Conservation (phyloP, 345 rosid species). For the Raphanus sativus region DNA sequence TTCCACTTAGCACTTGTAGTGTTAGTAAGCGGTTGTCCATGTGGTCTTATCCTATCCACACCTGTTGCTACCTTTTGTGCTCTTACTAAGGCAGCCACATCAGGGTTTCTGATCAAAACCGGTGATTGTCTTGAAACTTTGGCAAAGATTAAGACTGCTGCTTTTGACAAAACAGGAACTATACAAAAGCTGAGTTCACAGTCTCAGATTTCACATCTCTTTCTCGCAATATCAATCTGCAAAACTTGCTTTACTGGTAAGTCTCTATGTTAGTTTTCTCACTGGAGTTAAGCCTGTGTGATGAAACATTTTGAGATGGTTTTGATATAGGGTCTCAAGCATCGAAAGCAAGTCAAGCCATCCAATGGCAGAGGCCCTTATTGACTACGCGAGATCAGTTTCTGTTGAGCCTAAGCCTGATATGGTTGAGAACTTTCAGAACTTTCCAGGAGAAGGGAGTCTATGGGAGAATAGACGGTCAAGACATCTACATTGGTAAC, state of each 20-base stretch:
- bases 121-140: constrained; percentile 72
- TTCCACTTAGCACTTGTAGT: constrained; percentile 74
- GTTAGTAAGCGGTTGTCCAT: constrained; percentile 88
- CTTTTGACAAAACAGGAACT: constrained; percentile 93
- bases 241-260: constrained; percentile 65
- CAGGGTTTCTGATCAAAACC: constrained; percentile 80
- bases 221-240: constrained; percentile 32
- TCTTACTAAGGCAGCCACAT: constrained; percentile 73
- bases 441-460: constrained; percentile 90
- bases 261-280: not conserved
- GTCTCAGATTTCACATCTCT: constrained; percentile 57
- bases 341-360: constrained; percentile 89
- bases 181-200: constrained; percentile 82
- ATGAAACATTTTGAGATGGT: constrained; percentile 3
- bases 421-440: constrained; percentile 55
- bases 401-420: constrained; percentile 72
- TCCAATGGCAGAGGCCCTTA: constrained; percentile 80
- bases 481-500: constrained; percentile 69
- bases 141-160: constrained; percentile 59
- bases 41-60: constrained; percentile 84
- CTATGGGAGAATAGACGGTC: constrained; percentile 67
- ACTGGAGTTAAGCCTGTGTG: not conserved
- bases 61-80: constrained; percentile 92
- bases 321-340: constrained; percentile 66
- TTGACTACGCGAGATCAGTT: constrained; percentile 53